Evolutionary conservation across 805 yeast genomes (phyloP), one percentile per base, ranked within the genome.

Genomic region (Candida namnaoensis): DNA sequence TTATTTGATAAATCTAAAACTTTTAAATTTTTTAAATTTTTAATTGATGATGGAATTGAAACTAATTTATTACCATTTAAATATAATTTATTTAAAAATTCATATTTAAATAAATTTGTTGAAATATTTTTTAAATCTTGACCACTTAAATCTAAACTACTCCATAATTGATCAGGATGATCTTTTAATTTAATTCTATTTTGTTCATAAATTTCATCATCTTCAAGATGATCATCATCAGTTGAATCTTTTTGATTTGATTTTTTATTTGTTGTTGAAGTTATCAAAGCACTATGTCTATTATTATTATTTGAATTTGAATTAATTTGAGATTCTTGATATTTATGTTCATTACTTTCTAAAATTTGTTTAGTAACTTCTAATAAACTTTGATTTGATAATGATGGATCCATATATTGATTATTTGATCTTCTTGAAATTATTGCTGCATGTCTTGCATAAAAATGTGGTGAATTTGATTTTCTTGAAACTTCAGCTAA

Each of bases 81-180:
- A 60, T 85, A 93, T 41, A 93, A 68, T 46, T 91, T 82, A 56
- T 91, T 93, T 53, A 93, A 72, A 53, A 93, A 93, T 45, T 75
- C 74, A 61, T 88, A 93, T 37, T 79, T 76, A 69, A 88, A 88
- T 37, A 93, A 62, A 51, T 80, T 79, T 19, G 82, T 76, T n/a
- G 87, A 76, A 28, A 91, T 50, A 43, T 76, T 73, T 47, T 77
- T 68, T 40, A 93, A 69, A 32, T 91, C 86, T 61, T 93, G 95
- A 45, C 96, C 96, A 48, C 95, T 80, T 49, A 91, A 68, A 65
- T 93, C 99, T 49, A 93, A 68, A 6, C 90, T 91, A 41, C 95
- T 84, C 99, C 99, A 93, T 56, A 85, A 73, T 64, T 90, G 97
- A 45, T 80, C 82, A 33, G 83, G 78, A 46, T 50, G 53, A 37